Conservation (phyloP, 306 rosid genomes). For the Potentilla sterilis region DNA sequence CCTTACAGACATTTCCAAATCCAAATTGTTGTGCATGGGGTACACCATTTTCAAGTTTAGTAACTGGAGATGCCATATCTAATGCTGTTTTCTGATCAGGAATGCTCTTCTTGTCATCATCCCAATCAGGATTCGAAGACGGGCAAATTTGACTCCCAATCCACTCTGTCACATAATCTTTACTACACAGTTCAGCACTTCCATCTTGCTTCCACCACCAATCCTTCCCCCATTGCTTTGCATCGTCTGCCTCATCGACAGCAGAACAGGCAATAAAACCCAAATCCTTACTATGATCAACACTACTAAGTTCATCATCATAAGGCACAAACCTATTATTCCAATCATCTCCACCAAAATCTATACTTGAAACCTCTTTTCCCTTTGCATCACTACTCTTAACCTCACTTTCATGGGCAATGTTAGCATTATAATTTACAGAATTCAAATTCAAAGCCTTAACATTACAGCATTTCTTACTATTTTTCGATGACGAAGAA, state of each 20-base stretch:
- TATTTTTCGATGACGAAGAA: constrained; percentile 75
- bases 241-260: constrained; percentile 56
- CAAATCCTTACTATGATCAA: constrained; percentile 76
- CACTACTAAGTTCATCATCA: constrained; percentile 71
- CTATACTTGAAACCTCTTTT: constrained; percentile 62
- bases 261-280: constrained; percentile 35
- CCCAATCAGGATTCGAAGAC: constrained; percentile 71
- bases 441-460: constrained; percentile 69
- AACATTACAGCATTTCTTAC: constrained; percentile 48
- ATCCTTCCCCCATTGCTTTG: constrained; percentile 81
- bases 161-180: constrained; percentile 95
- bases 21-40: constrained; percentile 39
- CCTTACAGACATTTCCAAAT: constrained; percentile 31
- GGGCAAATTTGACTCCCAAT: constrained; percentile 96
- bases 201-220: constrained; percentile 99
- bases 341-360: constrained; percentile 70
- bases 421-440: constrained; percentile 55
- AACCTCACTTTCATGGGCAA: constrained; percentile 57
- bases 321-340: constrained; percentile 64
- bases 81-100: constrained; percentile 39
- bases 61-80: constrained; percentile 44
- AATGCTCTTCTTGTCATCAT: constrained; percentile 62
- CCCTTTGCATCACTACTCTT: constrained; percentile 54
- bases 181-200: constrained; percentile 73
- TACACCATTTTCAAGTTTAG: constrained; percentile 46